A percentile compares a stretch with the other conserved stretches of the same genome.
Evolutionary conservation across 75 land plant species (phyloP).

Genomic region (Pinus tabuliformis): DNA sequence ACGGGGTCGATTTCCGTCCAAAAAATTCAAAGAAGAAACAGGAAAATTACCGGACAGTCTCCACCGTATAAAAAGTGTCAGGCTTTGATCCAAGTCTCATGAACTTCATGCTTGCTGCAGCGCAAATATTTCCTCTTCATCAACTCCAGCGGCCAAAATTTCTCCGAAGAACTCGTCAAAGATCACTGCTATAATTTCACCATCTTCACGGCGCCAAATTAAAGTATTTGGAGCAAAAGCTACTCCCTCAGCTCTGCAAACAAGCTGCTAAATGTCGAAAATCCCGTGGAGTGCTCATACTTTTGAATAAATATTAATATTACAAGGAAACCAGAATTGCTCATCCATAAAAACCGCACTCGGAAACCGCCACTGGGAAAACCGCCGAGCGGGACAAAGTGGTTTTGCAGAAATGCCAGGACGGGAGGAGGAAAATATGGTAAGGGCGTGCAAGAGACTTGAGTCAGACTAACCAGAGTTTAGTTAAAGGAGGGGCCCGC

Average conservation of each 20-base stretch:
- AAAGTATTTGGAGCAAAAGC: no score
- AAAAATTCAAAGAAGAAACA: slow-evolving; percentile 1
- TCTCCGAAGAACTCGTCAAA: no score
- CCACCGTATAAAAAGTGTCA: slow-evolving; percentile 69
- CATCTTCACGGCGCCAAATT: not conserved
- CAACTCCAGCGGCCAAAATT: not conserved
- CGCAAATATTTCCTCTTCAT: not conserved
- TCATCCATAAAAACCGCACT: not conserved
- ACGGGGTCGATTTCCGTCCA: not conserved
- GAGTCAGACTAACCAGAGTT: not conserved
- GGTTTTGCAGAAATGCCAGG: not conserved
- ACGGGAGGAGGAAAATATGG: not conserved
- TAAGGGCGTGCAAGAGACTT: not conserved
- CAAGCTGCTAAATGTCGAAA: not conserved
- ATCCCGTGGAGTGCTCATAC: not conserved
- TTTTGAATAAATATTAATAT: no score
- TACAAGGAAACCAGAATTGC: not conserved
- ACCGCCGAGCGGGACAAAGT: not conserved
- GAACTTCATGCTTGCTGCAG: slow-evolving; percentile 64
- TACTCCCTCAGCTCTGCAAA: not conserved
- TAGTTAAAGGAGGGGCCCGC: not conserved
- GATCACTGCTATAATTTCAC: not conserved
- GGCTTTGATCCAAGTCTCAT: slow-evolving; percentile 88
- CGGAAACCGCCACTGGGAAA: not conserved
- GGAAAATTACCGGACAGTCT: slow-evolving; percentile 51